Percentiles rank a stretch among this genome's conserved stretches.
phyloP scores from a whole-genome alignment of 345 rosid genomes.

The Populus ilicifolia region DNA sequence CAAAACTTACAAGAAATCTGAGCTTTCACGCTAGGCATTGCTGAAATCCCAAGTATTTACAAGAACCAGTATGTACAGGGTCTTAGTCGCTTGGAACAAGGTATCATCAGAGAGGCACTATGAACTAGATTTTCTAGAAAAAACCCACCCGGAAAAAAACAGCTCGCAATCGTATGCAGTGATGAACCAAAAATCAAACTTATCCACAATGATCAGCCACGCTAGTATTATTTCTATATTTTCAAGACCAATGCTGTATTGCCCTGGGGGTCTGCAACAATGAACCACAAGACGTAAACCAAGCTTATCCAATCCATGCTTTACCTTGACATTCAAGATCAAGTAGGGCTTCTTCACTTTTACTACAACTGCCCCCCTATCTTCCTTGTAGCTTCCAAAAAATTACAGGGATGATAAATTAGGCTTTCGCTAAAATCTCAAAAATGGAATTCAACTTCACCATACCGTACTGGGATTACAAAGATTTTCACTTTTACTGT shows the following conservation, averaged over 20 bases:
- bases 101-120: not conserved
- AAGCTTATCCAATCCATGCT: not conserved
- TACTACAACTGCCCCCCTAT: not conserved
- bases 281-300: not conserved
- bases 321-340: not conserved
- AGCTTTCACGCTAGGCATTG: not conserved
- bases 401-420: not conserved
- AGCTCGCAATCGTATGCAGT: not conserved
- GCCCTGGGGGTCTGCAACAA: not conserved
- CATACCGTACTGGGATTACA: not conserved
- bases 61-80: not conserved
- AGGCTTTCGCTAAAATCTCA: not conserved
- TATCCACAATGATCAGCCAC: not conserved
- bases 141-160: not conserved
- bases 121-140: not conserved
- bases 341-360: not conserved
- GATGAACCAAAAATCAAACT: not conserved
- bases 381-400: not conserved
- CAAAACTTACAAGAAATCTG: not conserved
- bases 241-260: not conserved
- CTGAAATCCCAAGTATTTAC: not conserved
- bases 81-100: not conserved
- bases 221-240: not conserved
- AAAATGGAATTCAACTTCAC: not conserved
- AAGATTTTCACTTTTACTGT: not conserved